A percentile compares a stretch with the other conserved stretches of the same genome.
phyloP scores from a whole-genome alignment of 225 moss, liverwort and hornwort genomes.

The Bryoerythrophyllum caledonicum region DNA sequence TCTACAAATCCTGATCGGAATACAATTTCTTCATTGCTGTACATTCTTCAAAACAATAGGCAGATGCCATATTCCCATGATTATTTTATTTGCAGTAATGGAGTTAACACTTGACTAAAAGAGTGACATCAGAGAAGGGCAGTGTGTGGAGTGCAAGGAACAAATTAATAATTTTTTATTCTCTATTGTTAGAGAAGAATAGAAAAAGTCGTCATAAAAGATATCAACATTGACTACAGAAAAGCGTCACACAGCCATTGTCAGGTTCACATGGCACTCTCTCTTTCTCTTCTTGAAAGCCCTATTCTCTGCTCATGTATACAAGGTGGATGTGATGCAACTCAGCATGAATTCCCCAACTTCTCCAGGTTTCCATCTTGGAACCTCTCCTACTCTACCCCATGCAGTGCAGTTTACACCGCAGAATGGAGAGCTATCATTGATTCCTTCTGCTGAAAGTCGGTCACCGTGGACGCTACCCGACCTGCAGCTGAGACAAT shows the following conservation, averaged over 20 bases:
- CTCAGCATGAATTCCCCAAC: neutral
- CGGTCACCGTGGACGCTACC: no score
- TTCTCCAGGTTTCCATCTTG: neutral
- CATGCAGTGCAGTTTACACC: neutral
- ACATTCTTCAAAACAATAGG: no score
- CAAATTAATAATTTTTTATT: no score
- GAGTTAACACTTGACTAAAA: no score
- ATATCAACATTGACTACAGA: no score
- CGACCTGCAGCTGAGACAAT: neutral
- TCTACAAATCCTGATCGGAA: neutral
- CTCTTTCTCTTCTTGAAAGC: neutral
- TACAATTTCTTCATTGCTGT: no score
- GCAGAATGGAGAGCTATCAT: neutral
- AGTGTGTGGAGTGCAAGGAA: no score
- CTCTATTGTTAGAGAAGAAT: no score
- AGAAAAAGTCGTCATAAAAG: neutral
- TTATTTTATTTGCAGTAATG: no score
- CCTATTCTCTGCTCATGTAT: neutral
- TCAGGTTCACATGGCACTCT: neutral
- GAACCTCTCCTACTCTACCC: neutral
- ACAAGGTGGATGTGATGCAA: neutral
- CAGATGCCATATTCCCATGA: no score
- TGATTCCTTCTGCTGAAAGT: neutral
- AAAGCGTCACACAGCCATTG: neutral
- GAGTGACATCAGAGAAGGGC: no score